phyloP scores from a whole-genome alignment of 2,329 filamentous ascomycete species.

The Colletotrichum cereale region DNA sequence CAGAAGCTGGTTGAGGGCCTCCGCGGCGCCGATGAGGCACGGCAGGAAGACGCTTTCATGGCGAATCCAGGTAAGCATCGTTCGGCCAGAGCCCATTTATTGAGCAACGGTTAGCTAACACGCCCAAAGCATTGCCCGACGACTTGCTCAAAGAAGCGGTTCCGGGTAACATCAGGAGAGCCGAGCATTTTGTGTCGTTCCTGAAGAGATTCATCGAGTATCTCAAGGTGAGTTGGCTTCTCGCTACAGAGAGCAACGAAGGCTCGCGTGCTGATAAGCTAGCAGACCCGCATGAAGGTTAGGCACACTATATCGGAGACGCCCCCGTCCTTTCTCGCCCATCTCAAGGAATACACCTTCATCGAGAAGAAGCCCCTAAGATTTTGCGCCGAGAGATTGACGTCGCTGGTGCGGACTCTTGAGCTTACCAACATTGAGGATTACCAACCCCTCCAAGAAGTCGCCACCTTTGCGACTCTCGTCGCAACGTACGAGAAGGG shows the following conservation, averaged over 20 bases:
- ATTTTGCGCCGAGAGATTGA: conserved; percentile 95
- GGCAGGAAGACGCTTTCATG: conserved; percentile 97
- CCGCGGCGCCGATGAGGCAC: conserved; percentile 86
- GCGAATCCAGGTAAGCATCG: conserved; percentile 77
- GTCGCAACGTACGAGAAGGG: conserved; percentile 98
- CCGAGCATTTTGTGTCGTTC: conserved; percentile 96
- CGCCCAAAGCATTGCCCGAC: conserved; percentile 80
- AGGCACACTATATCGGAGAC: conserved; percentile 98
- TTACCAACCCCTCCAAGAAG: conserved; percentile 95
- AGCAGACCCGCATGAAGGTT: conserved; percentile 94
- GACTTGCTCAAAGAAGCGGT: conserved; percentile 96
- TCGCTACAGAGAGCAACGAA: too few relatives aligned
- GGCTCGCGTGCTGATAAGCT: not conserved
- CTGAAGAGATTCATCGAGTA: conserved; percentile 98
- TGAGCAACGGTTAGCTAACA: conserved; percentile 40
- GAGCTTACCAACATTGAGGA: conserved; percentile 99
- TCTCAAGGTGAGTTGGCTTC: conserved; percentile 70
- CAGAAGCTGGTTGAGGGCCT: conserved; percentile 94
- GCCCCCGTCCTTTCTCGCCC: conserved; percentile 90
- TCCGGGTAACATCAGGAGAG: conserved; percentile 93
- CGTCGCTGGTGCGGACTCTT: conserved; percentile 92
- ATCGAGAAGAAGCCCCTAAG: conserved; percentile 96
- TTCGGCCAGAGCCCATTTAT: not conserved
- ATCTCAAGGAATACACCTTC: conserved; percentile 95
- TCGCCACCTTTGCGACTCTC: conserved; percentile 95